Conservation (phyloP, 1,284 basidiomycete species). For the Athelia psychrophila region DNA sequence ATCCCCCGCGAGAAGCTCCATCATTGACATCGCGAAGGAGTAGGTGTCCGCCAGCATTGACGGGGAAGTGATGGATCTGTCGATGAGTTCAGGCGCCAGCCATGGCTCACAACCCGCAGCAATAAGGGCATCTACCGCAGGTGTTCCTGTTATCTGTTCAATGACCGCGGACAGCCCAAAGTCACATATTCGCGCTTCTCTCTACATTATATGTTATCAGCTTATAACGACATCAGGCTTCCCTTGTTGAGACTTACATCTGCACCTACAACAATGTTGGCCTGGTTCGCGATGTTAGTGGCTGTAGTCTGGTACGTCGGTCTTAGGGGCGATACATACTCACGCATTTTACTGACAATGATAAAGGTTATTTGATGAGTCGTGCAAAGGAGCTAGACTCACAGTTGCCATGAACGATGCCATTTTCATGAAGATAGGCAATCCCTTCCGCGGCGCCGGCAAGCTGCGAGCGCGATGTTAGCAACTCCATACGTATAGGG, state of each 20-base stretch:
- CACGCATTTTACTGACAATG: conserved; percentile 53
- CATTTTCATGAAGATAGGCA: conserved; percentile 45
- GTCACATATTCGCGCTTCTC: conserved; percentile 51
- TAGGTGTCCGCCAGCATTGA: conserved; percentile 49
- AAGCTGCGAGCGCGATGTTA: no score
- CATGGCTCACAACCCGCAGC: conserved; percentile 36
- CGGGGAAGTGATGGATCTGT: conserved; percentile 32
- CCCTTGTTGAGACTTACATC: conserved; percentile 22
- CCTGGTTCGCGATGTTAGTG: conserved; percentile 25
- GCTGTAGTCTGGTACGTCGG: no score
- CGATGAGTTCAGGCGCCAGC: conserved; percentile 55
- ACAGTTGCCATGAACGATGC: conserved; percentile 58
- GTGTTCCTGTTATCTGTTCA: conserved; percentile 46
- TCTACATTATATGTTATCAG: conserved; percentile 26
- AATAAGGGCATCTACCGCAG: conserved; percentile 40
- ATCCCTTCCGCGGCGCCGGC: conserved; percentile 48
- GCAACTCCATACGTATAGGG: conserved; percentile 1
- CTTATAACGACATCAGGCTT: no score
- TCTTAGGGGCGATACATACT: conserved; percentile 16
- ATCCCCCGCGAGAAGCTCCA: conserved; percentile 51
- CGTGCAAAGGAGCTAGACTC: conserved; percentile 19
- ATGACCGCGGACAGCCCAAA: conserved; percentile 62
- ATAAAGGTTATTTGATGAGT: background rate
- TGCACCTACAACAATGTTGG: conserved; percentile 50
- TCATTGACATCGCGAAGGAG: conserved; percentile 54